Percentiles rank a stretch among this genome's conserved stretches.
phyloP scores from a whole-genome alignment of 1,284 basidiomycete genomes.

The Tilletia setariae region DNA sequence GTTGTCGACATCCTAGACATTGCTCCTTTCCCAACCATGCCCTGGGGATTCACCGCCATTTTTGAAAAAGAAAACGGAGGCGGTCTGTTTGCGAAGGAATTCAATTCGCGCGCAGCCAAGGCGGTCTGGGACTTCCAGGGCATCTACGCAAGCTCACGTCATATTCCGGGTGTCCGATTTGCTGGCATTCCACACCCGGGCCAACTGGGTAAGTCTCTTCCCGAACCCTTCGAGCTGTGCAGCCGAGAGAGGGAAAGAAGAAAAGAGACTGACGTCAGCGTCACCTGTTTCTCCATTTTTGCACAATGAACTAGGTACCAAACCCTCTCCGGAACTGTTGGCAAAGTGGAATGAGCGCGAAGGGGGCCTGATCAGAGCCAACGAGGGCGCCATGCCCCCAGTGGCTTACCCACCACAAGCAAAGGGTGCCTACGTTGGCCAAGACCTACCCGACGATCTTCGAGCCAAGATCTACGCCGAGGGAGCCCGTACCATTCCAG shows the following conservation, averaged over 20 bases:
- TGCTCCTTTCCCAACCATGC: slow-evolving; percentile 70
- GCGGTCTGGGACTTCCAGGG: slow-evolving; percentile 26
- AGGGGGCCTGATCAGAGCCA: slow-evolving; percentile 64
- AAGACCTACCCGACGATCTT: slow-evolving; percentile 60
- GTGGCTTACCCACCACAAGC: slow-evolving; percentile 68
- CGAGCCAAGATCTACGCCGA: slow-evolving; percentile 63
- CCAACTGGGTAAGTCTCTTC: slow-evolving; percentile 25
- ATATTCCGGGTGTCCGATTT: slow-evolving; percentile 74
- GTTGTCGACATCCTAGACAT: slow-evolving; percentile 76
- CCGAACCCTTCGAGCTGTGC: not conserved
- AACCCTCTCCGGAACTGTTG: slow-evolving; percentile 69
- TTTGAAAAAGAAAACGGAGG: slow-evolving; percentile 52
- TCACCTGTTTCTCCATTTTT: not conserved
- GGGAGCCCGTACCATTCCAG: slow-evolving; percentile 67
- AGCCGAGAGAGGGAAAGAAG: not conserved
- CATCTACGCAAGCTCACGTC: slow-evolving; percentile 56
- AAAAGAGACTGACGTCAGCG: slow-evolving; percentile 56
- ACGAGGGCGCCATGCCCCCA: slow-evolving; percentile 59
- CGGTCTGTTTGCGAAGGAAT: slow-evolving; percentile 69
- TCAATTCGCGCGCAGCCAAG: slow-evolving; percentile 69
- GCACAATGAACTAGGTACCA: slow-evolving; percentile 65
- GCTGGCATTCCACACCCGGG: slow-evolving; percentile 74
- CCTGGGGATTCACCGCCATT: slow-evolving; percentile 68
- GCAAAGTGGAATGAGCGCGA: slow-evolving; percentile 73
- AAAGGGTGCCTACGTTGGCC: slow-evolving; percentile 67